Conservation (phyloP, 2,329 filamentous ascomycete genomes). For the Fusarium longipes region DNA sequence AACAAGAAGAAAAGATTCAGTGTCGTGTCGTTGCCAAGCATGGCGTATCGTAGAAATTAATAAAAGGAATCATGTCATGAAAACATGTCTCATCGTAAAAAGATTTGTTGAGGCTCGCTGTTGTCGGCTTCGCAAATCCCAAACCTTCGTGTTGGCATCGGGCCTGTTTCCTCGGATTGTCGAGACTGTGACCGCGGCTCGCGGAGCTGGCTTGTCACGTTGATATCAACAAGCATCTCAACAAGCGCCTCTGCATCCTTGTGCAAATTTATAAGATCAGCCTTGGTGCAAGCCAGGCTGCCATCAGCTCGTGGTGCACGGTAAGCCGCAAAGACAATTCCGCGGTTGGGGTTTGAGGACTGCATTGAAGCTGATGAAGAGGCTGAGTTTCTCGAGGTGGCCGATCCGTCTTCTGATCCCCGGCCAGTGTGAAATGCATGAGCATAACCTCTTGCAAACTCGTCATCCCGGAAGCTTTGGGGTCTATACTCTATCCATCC, state of each 20-base stretch:
- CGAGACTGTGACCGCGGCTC: conserved; percentile 44
- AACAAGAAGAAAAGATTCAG: conserved; percentile 26
- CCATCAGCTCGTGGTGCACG: conserved; percentile 58
- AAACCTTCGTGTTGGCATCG: conserved; percentile 50
- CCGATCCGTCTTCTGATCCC: conserved; percentile 46
- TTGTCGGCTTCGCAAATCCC: neutral
- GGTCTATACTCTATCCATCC: conserved; percentile 66
- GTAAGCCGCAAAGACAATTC: conserved; percentile 68
- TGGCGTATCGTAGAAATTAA: conserved; percentile 5
- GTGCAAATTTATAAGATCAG: conserved; percentile 60
- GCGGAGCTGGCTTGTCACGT: conserved; percentile 54
- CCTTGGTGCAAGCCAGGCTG: conserved; percentile 48
- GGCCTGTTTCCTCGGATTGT: conserved; percentile 53
- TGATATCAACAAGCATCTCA: conserved; percentile 63
- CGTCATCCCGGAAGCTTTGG: conserved; percentile 54
- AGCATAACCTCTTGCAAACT: conserved; percentile 64
- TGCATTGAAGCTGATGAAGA: conserved; percentile 41
- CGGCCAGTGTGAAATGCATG: conserved; percentile 63
- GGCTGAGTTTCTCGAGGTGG: conserved; percentile 42
- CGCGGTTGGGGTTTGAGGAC: conserved; percentile 56
- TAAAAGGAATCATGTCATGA: conserved; percentile 20
- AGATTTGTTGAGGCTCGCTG: neutral
- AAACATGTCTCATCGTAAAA: conserved; percentile 17
- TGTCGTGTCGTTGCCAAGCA: conserved; percentile 10
- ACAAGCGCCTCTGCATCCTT: conserved; percentile 64